Evolutionary conservation across 176 grass and related monocot species (phyloP).

Genomic region (Panicum miliaceum): DNA sequence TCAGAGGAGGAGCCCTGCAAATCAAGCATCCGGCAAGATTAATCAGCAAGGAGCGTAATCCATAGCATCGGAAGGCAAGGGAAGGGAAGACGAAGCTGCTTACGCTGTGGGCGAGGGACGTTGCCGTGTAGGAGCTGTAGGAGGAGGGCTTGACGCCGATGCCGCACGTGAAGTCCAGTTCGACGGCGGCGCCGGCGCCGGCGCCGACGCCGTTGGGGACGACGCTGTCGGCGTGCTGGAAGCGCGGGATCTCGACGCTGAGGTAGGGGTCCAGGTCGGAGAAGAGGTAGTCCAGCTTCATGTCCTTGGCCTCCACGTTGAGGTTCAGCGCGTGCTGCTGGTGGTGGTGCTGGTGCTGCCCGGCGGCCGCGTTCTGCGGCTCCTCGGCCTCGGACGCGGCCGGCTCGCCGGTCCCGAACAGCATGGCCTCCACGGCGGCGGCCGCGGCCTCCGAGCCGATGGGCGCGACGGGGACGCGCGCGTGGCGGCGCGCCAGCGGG

Average conservation of each 20-base stretch:
- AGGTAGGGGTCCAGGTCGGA: slow-evolving; percentile 73
- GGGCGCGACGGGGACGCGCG: slow-evolving; percentile 64
- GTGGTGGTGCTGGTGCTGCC: slow-evolving; percentile 1
- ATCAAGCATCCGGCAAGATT: background rate
- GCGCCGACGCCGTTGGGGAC: slow-evolving; percentile 54
- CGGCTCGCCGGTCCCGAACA: slow-evolving; percentile 41
- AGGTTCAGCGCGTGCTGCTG: slow-evolving; percentile 53
- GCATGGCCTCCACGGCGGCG: slow-evolving; percentile 41
- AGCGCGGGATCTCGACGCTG: slow-evolving; percentile 59
- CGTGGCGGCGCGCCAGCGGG: slow-evolving; percentile 85
- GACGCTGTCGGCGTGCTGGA: slow-evolving; percentile 68
- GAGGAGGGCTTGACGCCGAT: slow-evolving; percentile 49
- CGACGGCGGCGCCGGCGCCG: slow-evolving; percentile 7
- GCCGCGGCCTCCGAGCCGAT: slow-evolving; percentile 42
- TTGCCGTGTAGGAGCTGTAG: slow-evolving; percentile 61
- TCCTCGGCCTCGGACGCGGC: slow-evolving; percentile 29
- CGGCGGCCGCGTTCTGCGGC: slow-evolving; percentile 9
- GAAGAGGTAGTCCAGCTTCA: slow-evolving; percentile 64
- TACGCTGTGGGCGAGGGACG: slow-evolving; percentile 67
- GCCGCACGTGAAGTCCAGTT: slow-evolving; percentile 60
- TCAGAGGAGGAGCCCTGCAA: slow-evolving; percentile 80
- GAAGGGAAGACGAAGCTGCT: slow-evolving; percentile 24
- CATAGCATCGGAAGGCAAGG: background rate
- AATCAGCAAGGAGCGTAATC: background rate
- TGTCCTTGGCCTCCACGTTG: slow-evolving; percentile 58